Percentiles rank a stretch among this genome's conserved stretches.
Conservation (phyloP, 140 eudicot genomes). For the Bidens hawaiensis region DNA sequence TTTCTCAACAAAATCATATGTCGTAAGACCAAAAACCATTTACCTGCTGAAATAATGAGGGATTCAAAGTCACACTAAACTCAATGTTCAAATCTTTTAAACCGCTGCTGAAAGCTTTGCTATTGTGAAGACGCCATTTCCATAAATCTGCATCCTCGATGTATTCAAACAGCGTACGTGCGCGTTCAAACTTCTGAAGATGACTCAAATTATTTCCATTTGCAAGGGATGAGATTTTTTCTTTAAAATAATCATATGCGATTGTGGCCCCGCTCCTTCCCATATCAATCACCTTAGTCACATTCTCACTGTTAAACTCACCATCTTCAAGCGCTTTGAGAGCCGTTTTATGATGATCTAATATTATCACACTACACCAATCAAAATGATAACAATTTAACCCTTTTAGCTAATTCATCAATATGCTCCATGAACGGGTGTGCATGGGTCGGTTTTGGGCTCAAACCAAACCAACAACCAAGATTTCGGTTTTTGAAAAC, state of each 20-base stretch:
- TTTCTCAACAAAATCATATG: background rate
- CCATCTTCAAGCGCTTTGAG: conserved; percentile 47
- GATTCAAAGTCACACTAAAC: conserved; percentile 43
- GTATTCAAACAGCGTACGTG: conserved; percentile 51
- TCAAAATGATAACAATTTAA: conserved; percentile 1
- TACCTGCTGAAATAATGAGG: conserved; percentile 73
- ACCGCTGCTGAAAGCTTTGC: conserved; percentile 89
- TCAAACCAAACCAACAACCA: too few species aligned
- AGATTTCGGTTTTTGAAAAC: too few species aligned
- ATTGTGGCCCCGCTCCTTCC: conserved; percentile 87
- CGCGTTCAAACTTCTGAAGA: conserved; percentile 34
- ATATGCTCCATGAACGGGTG: too few species aligned
- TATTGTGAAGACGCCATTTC: conserved; percentile 65
- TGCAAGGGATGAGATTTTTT: conserved; percentile 37
- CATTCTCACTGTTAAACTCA: conserved; percentile 35
- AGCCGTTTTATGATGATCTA: too few species aligned
- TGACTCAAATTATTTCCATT: conserved; percentile 5
- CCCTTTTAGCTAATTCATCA: background rate
- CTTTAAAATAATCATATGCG: conserved; percentile 75
- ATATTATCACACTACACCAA: conserved; percentile 49
- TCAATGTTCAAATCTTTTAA: conserved; percentile 63
- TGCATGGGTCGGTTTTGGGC: too few species aligned
- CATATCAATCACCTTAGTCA: conserved; percentile 71
- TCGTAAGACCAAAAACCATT: conserved; percentile 5
- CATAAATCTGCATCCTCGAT: conserved; percentile 84